These are phyloP conservation scores for Magnaporthales sp. DNA, from an alignment of 2,329 filamentous ascomycete species.

Conservation along the genomic window DNA sequence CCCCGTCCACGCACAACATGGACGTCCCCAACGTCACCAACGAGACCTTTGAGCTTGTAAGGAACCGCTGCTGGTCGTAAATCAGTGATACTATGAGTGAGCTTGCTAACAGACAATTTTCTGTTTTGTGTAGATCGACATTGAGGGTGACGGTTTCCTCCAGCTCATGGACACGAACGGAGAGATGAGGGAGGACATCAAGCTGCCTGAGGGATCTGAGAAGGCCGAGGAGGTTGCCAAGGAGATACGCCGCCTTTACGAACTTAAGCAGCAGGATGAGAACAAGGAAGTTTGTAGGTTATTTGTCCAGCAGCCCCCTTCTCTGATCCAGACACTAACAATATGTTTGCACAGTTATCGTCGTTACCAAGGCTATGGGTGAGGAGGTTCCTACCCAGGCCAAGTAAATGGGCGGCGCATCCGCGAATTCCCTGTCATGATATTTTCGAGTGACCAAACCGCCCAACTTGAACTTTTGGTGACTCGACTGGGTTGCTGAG, in stretches of 20 bases:
- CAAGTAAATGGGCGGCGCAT: not conserved
- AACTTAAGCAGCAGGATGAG: constrained; percentile 62
- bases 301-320: not conserved
- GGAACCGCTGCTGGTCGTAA: constrained; percentile 20
- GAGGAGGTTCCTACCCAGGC: constrained; percentile 61
- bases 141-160: constrained; percentile 90
- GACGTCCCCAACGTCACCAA: constrained; percentile 92
- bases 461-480: not conserved
- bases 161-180: constrained; percentile 86
- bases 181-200: constrained; percentile 89
- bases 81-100: not conserved
- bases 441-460: not conserved
- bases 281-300: constrained; percentile 69
- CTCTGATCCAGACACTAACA: constrained; percentile 12
- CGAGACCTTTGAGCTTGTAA: constrained; percentile 88
- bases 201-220: constrained; percentile 64
- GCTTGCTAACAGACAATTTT: not conserved
- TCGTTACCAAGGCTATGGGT: constrained; percentile 91
- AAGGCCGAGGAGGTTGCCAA: constrained; percentile 59
- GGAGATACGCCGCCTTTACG: constrained; percentile 75
- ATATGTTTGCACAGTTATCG: constrained; percentile 55
- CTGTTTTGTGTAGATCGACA: constrained; percentile 59
- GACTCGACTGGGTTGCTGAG: not conserved
- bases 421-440: constrained; percentile 1
- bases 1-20: constrained; percentile 96